Evolutionary conservation across 164 flowering plant species (phyloP), one percentile per base, ranked within the genome.

Genomic region (Nymphaea thermarum): DNA sequence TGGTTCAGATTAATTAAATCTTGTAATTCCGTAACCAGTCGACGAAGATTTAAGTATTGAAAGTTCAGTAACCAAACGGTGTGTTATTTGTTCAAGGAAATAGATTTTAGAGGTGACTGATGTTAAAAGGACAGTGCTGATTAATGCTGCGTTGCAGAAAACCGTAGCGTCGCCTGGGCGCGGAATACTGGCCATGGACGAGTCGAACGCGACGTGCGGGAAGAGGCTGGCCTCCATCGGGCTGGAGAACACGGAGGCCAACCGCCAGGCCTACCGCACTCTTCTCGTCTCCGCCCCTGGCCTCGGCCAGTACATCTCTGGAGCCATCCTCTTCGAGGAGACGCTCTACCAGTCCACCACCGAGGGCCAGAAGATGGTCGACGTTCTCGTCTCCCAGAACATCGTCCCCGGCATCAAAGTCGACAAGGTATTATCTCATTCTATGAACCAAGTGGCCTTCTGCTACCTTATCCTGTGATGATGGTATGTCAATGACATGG

Each of bases 291-390:
- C 73, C 2, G 68, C 62, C 43, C 73, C 69, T 17, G 63, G 70
- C 43, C 44, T 71, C 57, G 73, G 69, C 59, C 65, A 71, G 25
- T 71, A 71, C 47, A 66, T 66, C 43, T 71, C 68, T 41, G 62
- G 69, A 43, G 67, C 70, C 14, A 67, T 67, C 41, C 70, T 68
- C 53, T 67, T 67, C 18, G 60, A 63, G 63, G 69, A 72, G 65
- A 72, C 71, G 6, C 68, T 64, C 7, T 72, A 64, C 60, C 64
- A 68, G 42, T 64, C 75, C 2, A 64, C 64, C 15, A 51, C 60
- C 11, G 66, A 73, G 42, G 75, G 75, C 18, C 68, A 73, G 75
- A 73, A 73, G 18, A 61, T 73, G 44, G 75, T 73, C 4, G 75
- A 69, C 17, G 71, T 66, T 43, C 71, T 73, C 43, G 43, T 63